Base-by-base conservation (phyloP, 805 yeast genomes). In the Candida easanensis region DNA sequence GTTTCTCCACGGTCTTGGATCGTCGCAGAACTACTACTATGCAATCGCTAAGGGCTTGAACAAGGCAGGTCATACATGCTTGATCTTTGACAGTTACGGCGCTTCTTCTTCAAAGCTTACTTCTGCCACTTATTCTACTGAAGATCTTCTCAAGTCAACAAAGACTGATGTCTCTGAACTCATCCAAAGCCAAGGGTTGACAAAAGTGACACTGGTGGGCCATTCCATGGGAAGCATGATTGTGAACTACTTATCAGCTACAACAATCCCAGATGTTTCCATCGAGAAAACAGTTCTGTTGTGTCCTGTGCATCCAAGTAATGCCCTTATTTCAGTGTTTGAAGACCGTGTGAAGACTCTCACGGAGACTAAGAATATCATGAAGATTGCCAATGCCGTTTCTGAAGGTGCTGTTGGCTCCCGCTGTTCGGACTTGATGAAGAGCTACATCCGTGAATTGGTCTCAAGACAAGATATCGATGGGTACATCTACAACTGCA, bases 171-270 rank as follows among this genome's bases (percentile, higher is more conserved):
- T 27, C 9, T 7, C n/a, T 6, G 45, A 42, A 16, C 28, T 42
- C 9, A 42, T 42, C n/a, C 5, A 33, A 15, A 19, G 33, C 21
- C 17, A 23, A 6, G 34, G 39, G n/a, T 23, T 33, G 17, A 14
- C 16, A 4, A 22, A 32, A 5, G 17, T 37, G 4, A 22, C 27
- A 4, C 27, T 42, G 10, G 41, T 42, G 5, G 45, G 45, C 5
- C 45, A 42, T 20, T 42, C 45, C 10, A 42, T 42, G 38, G 45
- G 45, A 13, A 38, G 41, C 17, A 37, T 42, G 41, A 37, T 42
- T 27, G 41, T 22, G 15, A 37, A 33, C 22, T 42, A 27, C 25
- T 4, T 42, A 3, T 10, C 38, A 16, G 20, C 38, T 8, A 15
- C 14, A 20, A 21, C 35, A 20, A 21, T 25, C 6, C 39, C 35